Evolutionary conservation across 75 land plant genomes (phyloP), one percentile per base, ranked within the genome.

Genomic region (Adiantum capillusveneris): DNA sequence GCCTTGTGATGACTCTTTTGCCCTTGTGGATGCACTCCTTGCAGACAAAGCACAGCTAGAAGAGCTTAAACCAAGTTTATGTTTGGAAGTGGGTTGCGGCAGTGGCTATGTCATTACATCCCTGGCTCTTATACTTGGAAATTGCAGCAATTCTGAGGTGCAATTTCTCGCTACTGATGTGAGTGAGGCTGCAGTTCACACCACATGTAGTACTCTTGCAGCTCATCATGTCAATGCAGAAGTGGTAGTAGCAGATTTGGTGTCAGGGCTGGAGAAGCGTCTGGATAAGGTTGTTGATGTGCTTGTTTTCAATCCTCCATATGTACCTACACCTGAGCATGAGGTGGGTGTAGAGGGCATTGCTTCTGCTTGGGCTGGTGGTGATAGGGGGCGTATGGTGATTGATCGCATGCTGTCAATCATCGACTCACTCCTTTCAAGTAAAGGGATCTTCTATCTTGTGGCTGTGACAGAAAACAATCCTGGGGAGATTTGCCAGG

Each of bases 21-120:
- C 62, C 25, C 42, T 71, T 26, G 74, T 65, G 29, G 74, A 71
- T 58, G 74, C 74, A 17, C 50, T 71, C 34, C 56, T 71, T 19
- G 74, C 74, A 20, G 70, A 71, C 42, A 53, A 61, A 25, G 27
- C 29, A 20, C 53, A 65, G 24, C 55, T 71, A 22, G 20, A 41
- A 51, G 62, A 65, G 44, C 62, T 57, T 59, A 41, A 58, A 1
- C 74, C 74, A 44, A 65, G 26, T 27, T 22, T 71, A 19, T 71
- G 74, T 50, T 6, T 71, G 69, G 74, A 71, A 57, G 59, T 71
- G 26, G 74, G 74, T 20, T 71, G 74, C 22, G 70, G 74, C 45
- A 71, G 74, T 57, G 74, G 74, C 19, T 71, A 71, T 57, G 74
- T 71, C 13, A 57, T 71, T 44, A 63, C 74, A 36, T 71, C 74